Conservation (phyloP, 768 basidiomycete species). For the Suillus placidus region DNA sequence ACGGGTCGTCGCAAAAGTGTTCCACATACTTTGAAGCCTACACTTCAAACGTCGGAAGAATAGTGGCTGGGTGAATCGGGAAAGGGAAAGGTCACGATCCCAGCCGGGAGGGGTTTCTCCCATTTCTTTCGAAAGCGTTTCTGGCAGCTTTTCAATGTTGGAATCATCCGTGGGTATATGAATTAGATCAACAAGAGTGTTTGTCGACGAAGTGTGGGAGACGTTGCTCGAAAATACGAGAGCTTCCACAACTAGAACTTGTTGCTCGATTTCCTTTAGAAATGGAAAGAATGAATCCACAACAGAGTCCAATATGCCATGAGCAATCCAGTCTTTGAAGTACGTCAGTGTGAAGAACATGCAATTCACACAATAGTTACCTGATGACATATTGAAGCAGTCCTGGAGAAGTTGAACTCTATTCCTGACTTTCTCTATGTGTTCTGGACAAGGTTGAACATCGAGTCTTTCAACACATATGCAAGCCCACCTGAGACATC, state of each 20-base stretch:
- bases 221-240: slow-evolving; percentile 52
- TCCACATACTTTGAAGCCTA: slow-evolving; percentile 22
- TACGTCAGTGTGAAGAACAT: neutral
- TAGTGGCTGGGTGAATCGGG: slow-evolving; percentile 26
- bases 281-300: slow-evolving; percentile 94
- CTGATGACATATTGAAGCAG: slow-evolving; percentile 69
- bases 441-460: slow-evolving; percentile 50
- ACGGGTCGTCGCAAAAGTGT: slow-evolving; percentile 1
- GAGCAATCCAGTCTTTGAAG: slow-evolving; percentile 85
- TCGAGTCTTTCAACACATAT: neutral
- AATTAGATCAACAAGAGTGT: neutral
- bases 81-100: slow-evolving; percentile 25
- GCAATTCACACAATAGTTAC: slow-evolving; percentile 40
- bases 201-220: slow-evolving; percentile 3
- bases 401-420: slow-evolving; percentile 67
- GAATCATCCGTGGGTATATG: neutral
- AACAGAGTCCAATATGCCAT: slow-evolving; percentile 88
- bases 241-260: slow-evolving; percentile 77
- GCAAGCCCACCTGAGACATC: slow-evolving; percentile 63
- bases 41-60: slow-evolving; percentile 41
- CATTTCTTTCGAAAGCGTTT: neutral
- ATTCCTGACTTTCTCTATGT: slow-evolving; percentile 74
- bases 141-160: slow-evolving; percentile 9
- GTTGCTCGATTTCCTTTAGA: slow-evolving; percentile 76
- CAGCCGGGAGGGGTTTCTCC: neutral